phyloP scores from a whole-genome alignment of 2,329 filamentous ascomycete species.

The Sclerotinia minor region DNA sequence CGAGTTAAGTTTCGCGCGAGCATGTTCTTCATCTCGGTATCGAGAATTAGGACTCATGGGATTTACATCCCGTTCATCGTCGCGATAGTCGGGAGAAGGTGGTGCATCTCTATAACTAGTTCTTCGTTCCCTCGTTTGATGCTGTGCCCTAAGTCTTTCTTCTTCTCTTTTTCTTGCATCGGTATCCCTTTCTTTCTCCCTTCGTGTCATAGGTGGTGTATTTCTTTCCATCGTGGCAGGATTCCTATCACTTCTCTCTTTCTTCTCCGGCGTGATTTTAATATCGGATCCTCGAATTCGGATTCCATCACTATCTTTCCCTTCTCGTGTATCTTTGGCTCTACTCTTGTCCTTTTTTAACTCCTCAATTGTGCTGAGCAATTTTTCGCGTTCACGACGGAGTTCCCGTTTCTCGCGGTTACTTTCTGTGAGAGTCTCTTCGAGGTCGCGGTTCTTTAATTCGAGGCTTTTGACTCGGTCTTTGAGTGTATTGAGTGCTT shows the following conservation, averaged over 20 bases:
- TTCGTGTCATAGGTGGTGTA: constrained; percentile 11
- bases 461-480: constrained; percentile 18
- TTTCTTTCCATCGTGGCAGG: constrained; percentile 3
- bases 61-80: background rate
- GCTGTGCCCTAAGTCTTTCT: background rate
- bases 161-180: constrained; percentile 10
- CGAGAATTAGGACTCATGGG: background rate
- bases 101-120: constrained; percentile 2
- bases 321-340: background rate
- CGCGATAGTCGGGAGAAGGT: background rate
- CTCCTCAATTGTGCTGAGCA: constrained; percentile 1
- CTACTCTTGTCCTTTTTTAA: constrained; percentile 2
- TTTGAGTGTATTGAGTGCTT: constrained; percentile 14
- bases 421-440: constrained; percentile 21
- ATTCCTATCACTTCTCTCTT: background rate
- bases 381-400: constrained; percentile 16
- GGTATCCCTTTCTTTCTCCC: constrained; percentile 13
- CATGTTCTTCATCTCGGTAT: background rate
- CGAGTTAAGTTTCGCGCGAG: constrained; percentile 10
- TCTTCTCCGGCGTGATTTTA: constrained; percentile 9
- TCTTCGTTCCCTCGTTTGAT: constrained; percentile 4
- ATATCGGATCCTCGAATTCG: constrained; percentile 7
- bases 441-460: constrained; percentile 10
- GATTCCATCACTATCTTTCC: constrained; percentile 11
- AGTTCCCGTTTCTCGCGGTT: constrained; percentile 21